Conservation (phyloP, 2,329 filamentous ascomycete genomes). For the Colletotrichum tofieldiae region DNA sequence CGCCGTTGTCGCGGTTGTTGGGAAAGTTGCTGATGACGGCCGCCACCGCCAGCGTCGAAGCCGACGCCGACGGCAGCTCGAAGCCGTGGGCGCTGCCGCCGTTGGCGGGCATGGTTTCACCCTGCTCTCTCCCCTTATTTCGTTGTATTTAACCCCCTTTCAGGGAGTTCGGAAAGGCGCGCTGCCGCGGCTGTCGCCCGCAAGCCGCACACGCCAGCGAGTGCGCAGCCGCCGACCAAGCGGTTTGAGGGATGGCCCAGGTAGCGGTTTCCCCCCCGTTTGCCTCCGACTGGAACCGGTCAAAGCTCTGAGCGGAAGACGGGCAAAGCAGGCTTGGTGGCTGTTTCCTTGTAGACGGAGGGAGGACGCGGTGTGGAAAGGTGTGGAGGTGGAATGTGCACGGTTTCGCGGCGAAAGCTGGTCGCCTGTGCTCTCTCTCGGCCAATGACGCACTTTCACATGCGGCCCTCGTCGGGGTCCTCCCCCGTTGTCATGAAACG, state of each 20-base stretch:
- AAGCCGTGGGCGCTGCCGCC: slow-evolving; percentile 28
- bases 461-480: slow-evolving; percentile 20
- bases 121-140: slow-evolving; percentile 18
- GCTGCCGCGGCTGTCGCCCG: slow-evolving; percentile 1
- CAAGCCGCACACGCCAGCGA: slow-evolving; percentile 8
- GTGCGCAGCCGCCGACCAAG: slow-evolving; percentile 14
- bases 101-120: slow-evolving; percentile 37
- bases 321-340: slow-evolving; percentile 11
- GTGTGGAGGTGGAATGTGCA: slow-evolving; percentile 42
- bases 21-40: slow-evolving; percentile 28
- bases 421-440: neutral
- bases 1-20: slow-evolving; percentile 10
- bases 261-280: slow-evolving; percentile 12
- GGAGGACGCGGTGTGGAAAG: slow-evolving; percentile 28
- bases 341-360: slow-evolving; percentile 22
- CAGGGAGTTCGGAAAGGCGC: slow-evolving; percentile 6
- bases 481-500: slow-evolving; percentile 34
- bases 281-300: slow-evolving; percentile 20
- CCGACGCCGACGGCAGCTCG: slow-evolving; percentile 37
- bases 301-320: slow-evolving; percentile 23
- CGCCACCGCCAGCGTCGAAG: slow-evolving; percentile 22
- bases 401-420: slow-evolving; percentile 35
- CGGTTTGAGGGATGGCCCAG: slow-evolving; percentile 33
- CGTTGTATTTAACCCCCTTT: neutral
- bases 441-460: slow-evolving; percentile 43